phyloP scores from a whole-genome alignment of 2,329 filamentous ascomycete species.

The Tolypocladium sp. region DNA sequence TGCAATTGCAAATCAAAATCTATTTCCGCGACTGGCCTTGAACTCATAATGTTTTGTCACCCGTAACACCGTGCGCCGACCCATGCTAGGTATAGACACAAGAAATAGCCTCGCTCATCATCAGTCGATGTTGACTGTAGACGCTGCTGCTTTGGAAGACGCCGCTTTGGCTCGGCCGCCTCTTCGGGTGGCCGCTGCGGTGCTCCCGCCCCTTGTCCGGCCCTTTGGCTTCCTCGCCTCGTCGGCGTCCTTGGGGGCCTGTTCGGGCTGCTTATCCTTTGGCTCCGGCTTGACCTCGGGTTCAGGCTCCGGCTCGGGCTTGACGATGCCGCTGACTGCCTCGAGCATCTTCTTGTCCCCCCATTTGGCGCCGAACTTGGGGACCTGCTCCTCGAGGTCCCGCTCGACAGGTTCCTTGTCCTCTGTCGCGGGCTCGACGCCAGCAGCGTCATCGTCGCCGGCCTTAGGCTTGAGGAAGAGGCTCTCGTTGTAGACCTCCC shows the following conservation, averaged over 20 bases:
- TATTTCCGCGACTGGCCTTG: background rate
- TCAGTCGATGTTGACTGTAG: slow-evolving; percentile 7
- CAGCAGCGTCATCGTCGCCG: slow-evolving; percentile 5
- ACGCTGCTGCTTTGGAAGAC: slow-evolving; percentile 7
- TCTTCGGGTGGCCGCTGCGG: slow-evolving; percentile 13
- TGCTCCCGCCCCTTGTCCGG: slow-evolving; percentile 14
- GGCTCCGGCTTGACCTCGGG: slow-evolving; percentile 18
- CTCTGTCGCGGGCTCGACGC: background rate
- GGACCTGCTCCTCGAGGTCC: slow-evolving; percentile 26
- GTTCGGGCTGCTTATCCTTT: slow-evolving; percentile 9
- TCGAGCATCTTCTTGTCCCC: slow-evolving; percentile 33
- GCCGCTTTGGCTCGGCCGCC: slow-evolving; percentile 16
- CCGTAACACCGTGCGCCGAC: slow-evolving; percentile 1
- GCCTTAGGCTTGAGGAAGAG: slow-evolving; percentile 36
- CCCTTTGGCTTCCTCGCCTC: slow-evolving; percentile 17
- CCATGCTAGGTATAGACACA: slow-evolving; percentile 2
- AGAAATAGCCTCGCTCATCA: background rate
- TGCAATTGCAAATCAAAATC: background rate
- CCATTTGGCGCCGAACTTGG: slow-evolving; percentile 31
- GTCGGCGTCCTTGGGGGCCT: slow-evolving; percentile 8
- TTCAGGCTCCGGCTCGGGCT: slow-evolving; percentile 16
- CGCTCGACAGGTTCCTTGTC: slow-evolving; percentile 2
- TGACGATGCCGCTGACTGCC: slow-evolving; percentile 35
- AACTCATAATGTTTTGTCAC: background rate
- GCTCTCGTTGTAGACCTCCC: slow-evolving; percentile 65